Evolutionary conservation across 2,329 filamentous ascomycete species (phyloP).

Genomic region (Hymenoscyphus albidus): DNA sequence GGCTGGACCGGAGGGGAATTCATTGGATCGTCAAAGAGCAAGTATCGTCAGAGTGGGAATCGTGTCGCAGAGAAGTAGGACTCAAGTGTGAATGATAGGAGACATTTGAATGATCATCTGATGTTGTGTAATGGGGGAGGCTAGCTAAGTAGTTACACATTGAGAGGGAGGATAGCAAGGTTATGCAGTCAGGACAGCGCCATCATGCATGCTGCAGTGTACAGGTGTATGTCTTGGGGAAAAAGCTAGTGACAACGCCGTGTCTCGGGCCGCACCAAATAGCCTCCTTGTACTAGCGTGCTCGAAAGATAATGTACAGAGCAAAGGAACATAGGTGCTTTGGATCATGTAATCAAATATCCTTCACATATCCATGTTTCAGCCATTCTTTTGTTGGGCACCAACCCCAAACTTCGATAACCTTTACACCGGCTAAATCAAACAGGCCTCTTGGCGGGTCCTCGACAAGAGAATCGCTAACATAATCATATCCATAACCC

Average conservation of each 20-base stretch:
- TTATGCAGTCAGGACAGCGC: neutral
- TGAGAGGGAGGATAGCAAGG: neutral
- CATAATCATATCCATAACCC: no score
- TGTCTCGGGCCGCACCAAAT: neutral
- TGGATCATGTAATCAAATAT: neutral
- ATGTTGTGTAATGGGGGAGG: neutral
- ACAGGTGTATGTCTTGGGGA: neutral
- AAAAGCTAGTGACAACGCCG: neutral
- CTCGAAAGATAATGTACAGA: neutral
- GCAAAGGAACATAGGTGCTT: neutral
- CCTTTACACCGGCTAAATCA: neutral
- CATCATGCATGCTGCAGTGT: neutral
- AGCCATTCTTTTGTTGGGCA: neutral
- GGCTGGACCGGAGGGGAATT: neutral
- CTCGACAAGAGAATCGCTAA: no score
- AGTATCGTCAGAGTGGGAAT: neutral
- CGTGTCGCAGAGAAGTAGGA: neutral
- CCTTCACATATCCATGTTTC: neutral
- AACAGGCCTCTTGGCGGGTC: no score
- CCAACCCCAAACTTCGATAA: constrained; percentile 3
- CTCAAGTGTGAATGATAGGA: neutral
- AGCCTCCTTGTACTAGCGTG: neutral
- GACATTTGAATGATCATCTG: neutral
- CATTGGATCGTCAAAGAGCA: neutral
- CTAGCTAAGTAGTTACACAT: neutral